Conservation (phyloP, 1,139 yeast species). For the Pichia inconspicua region DNA sequence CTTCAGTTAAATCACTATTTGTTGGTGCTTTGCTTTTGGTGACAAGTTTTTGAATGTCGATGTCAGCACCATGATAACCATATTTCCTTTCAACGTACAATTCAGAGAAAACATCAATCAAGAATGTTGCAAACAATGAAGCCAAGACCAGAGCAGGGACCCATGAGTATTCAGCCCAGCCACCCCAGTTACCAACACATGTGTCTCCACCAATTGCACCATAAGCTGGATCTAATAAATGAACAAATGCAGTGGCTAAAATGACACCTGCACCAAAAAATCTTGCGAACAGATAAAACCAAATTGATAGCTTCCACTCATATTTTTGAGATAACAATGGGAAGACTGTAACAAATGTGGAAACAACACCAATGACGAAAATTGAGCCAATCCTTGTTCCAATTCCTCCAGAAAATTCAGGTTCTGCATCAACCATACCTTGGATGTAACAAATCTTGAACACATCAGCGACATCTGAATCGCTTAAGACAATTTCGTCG, state of each 20-base stretch:
- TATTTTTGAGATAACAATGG: constrained; percentile 48
- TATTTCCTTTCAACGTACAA: constrained; percentile 26
- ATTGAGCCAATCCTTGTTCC: constrained; percentile 71
- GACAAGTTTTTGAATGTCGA: constrained; percentile 15
- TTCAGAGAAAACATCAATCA: constrained; percentile 24
- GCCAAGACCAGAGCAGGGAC: constrained; percentile 26
- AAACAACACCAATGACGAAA: constrained; percentile 56
- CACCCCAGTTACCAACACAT: constrained; percentile 39
- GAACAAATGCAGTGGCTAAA: constrained; percentile 82
- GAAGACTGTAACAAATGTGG: constrained; percentile 51
- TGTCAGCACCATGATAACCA: constrained; percentile 14
- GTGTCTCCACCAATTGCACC: constrained; percentile 39
- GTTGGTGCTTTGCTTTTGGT: constrained; percentile 1
- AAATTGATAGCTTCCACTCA: constrained; percentile 46
- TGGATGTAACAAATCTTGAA: constrained; percentile 15
- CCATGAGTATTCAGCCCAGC: constrained; percentile 39
- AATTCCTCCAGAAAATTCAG: constrained; percentile 14
- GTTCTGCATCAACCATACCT: constrained; percentile 14
- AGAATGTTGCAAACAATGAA: constrained; percentile 22
- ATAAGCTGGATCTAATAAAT: constrained; percentile 71
- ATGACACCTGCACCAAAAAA: constrained; percentile 92
- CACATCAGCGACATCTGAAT: constrained; percentile 12
- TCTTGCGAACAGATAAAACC: constrained; percentile 65
- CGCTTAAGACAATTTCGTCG: constrained; percentile 8
- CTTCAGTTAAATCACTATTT: constrained; percentile 9